These are phyloP conservation scores for Grammothele lineata DNA, from an alignment of 768 basidiomycete genomes.

Conservation along the genomic window DNA sequence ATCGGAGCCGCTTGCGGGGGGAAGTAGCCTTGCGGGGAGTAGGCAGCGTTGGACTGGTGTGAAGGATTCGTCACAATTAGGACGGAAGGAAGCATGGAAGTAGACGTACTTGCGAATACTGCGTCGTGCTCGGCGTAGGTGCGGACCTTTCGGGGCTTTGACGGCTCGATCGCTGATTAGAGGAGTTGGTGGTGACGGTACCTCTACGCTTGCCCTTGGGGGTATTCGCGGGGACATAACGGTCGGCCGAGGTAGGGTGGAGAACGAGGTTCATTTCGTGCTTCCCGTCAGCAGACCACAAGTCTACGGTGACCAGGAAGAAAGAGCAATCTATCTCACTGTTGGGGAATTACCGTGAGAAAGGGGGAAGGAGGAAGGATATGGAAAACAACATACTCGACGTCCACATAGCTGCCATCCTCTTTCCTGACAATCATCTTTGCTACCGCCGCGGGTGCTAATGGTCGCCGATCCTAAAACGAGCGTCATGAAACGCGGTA, in stretches of 20 bases:
- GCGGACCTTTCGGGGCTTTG: slow-evolving; percentile 17
- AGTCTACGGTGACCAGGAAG: slow-evolving; percentile 88
- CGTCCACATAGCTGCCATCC: slow-evolving; percentile 63
- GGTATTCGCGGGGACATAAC: slow-evolving; percentile 51
- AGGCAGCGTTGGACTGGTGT: slow-evolving; percentile 37
- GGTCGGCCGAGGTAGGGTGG: slow-evolving; percentile 77
- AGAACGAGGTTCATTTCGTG: slow-evolving; percentile 87
- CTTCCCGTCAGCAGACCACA: slow-evolving; percentile 82
- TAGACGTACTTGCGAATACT: slow-evolving; percentile 22
- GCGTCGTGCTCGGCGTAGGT: slow-evolving; percentile 8
- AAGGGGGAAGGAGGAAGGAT: background rate
- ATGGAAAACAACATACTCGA: slow-evolving; percentile 54
- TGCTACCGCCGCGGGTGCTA: slow-evolving; percentile 87
- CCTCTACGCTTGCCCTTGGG: slow-evolving; percentile 28
- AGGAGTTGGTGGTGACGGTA: slow-evolving; percentile 16
- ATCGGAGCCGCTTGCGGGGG: slow-evolving; percentile 37
- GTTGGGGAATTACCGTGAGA: slow-evolving; percentile 3
- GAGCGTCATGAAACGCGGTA: slow-evolving; percentile 12
- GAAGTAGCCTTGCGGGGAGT: slow-evolving; percentile 41
- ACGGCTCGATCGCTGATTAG: slow-evolving; percentile 16
- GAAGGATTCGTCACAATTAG: slow-evolving; percentile 31
- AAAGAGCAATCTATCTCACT: slow-evolving; percentile 87
- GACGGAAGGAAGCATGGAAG: background rate
- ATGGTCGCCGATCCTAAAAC: slow-evolving; percentile 79
- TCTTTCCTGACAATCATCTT: slow-evolving; percentile 74